Evolutionary conservation across 23 red algal species (phyloP), one percentile per base, ranked within the genome.

Genomic region (Agarophyton chilense): DNA sequence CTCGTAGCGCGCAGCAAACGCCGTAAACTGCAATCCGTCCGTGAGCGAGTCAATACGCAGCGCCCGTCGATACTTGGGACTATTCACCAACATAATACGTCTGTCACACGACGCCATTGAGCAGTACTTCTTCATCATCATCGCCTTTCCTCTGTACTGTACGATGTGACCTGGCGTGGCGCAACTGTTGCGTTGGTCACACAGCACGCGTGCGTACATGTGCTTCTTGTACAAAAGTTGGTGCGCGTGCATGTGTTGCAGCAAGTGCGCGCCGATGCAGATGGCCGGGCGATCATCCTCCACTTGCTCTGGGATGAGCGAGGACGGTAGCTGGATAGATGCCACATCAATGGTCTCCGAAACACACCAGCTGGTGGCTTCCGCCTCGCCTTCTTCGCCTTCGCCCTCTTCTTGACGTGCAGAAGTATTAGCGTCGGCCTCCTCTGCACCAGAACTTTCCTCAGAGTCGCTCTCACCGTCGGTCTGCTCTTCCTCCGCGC

Each of bases 61-160:
- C 21, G 68, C 68, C 4, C 68, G 68, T 13, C 24, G 4, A 19
- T 74, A 74, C 68, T 18, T 43, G 19, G 68, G 68, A 25, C 68
- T 74, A 39, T 74, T 74, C 68, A 74, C 68, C 68, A 13, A 1
- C 68, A 74, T 74, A 3, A 74, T 29, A 10, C 68, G 68, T 26
- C 68, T 3, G 13, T 74, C 68, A 29, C 68, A 74, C 21, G 17
- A 2, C 19, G 47, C 68, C 8, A 45, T 18, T 6, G 21, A 0
- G 43, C 68, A 74, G 43, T 74, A 74, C 21, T 7, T 74, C 43
- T 74, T 74, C 68, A 74, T 74, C 68, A 74, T 74, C 68, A 74
- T 74, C 2, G 68, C 68, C 43, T 2, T 47, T 24, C 68, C 68
- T 1, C 24, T 1, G 19, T 28, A 74, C 32, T 74, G 29, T 39